Evolutionary conservation across 306 rosid species (phyloP), one percentile per base, ranked within the genome.

Genomic region (Quercus parvula): DNA sequence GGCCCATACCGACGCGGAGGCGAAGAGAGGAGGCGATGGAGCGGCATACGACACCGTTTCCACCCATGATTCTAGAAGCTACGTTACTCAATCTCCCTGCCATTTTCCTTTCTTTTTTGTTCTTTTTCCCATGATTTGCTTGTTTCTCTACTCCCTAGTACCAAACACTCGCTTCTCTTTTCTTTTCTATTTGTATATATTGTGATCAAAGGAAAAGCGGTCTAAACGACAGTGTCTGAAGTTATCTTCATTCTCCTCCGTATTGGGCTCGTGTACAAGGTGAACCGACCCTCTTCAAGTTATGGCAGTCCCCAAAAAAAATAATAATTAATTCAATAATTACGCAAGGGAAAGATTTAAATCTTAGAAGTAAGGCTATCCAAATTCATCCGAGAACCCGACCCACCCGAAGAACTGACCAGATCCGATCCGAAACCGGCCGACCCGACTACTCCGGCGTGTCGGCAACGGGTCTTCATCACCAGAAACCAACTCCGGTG

Each of bases 1-100:
- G 92, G 69, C 99, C 96, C 97, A 91, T 91, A 79, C 98, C 98
- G 78, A 92, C 77, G 13, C 97, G 92, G 44, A 85, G 89, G 62
- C 93, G 94, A 13, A 96, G 93, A 52, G 99, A 91, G 31, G 97
- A 90, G 30, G 90, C 85, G 9, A 81, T 83, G 5, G 97, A 96
- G 77, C 98, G 90, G 71, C 31, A 52, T 33, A 93, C 96, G 57
- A 96, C 91, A 69, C 97, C 92, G 85, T 84, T 93, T 78, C 94
- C 97, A 11, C 94, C 98, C 71, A 89, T 83, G 89, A 96, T 88
- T 82, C 59, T 88, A 5, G 99, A 96, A 30, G 93, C 94, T 75
- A 81, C 88, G 75, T 73, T 81, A 79, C 89, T 82, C 80, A 93
- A 76, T 85, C 88, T 87, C 25, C 96, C 96, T 68, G 99, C 97